Conservation (phyloP, 2,329 filamentous ascomycete genomes). For the Aureobasidium leucospermi region DNA sequence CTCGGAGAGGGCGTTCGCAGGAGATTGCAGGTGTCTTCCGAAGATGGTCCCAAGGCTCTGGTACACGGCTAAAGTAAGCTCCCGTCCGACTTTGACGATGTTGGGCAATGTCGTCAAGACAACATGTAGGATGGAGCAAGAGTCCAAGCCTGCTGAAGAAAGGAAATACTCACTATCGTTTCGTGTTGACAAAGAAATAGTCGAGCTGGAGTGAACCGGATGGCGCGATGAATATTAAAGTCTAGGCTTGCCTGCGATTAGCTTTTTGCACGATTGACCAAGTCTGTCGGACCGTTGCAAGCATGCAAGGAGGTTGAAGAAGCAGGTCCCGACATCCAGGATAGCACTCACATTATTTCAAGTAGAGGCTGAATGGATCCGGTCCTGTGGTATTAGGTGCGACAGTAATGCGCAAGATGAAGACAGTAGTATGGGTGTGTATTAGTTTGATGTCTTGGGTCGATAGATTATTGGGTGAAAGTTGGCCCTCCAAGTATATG, state of each 20-base stretch:
- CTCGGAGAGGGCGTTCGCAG: conserved; percentile 30
- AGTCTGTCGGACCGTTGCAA: conserved; percentile 1
- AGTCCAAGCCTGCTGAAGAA: neutral
- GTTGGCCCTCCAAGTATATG: conserved; percentile 13
- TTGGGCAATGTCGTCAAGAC: conserved; percentile 13
- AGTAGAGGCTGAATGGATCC: conserved; percentile 11
- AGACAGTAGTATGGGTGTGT: conserved; percentile 9
- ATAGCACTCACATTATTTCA: conserved; percentile 14
- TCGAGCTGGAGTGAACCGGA: conserved; percentile 13
- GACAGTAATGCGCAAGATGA: conserved; percentile 13
- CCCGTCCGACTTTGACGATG: conserved; percentile 7
- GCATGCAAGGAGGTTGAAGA: conserved; percentile 12
- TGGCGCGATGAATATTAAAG: conserved; percentile 10
- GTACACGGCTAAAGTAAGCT: conserved; percentile 15
- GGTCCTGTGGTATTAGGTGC: conserved; percentile 14
- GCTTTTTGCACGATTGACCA: conserved; percentile 4
- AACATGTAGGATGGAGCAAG: conserved; percentile 4
- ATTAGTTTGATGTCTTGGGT: conserved; percentile 15
- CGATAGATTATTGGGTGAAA: conserved; percentile 2
- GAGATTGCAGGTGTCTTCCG: conserved; percentile 30
- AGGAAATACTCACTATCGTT: conserved; percentile 13
- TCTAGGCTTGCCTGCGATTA: conserved; percentile 4
- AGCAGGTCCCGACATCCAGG: conserved; percentile 9
- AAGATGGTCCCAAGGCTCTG: conserved; percentile 25
- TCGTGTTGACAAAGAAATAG: conserved; percentile 7